These are phyloP conservation scores for Kwoniella sp. DNA, from an alignment of 768 basidiomycete species.

Conservation along the genomic window DNA sequence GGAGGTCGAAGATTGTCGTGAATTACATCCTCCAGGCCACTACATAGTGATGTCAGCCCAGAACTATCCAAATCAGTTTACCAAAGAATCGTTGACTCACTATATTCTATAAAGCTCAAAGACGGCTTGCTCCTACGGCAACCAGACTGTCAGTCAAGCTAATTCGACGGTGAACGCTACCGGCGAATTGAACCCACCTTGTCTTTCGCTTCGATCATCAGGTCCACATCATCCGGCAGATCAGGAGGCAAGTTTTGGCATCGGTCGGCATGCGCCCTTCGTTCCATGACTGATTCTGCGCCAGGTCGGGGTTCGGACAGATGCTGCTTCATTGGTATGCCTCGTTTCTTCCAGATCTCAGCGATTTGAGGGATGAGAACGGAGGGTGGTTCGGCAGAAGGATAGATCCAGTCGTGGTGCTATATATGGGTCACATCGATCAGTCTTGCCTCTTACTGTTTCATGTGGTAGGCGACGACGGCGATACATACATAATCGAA, in stretches of 20 bases:
- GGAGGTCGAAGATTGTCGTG: slow-evolving; percentile 62
- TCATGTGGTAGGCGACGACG: not conserved
- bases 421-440: slow-evolving; percentile 57
- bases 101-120: slow-evolving; percentile 81
- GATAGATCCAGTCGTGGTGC: slow-evolving; percentile 75
- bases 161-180: slow-evolving; percentile 14
- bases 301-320: slow-evolving; percentile 86
- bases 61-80: not conserved
- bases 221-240: slow-evolving; percentile 61
- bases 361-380: slow-evolving; percentile 74
- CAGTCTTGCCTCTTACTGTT: slow-evolving; percentile 59
- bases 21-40: slow-evolving; percentile 66
- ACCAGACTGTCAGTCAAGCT: slow-evolving; percentile 61
- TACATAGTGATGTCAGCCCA: slow-evolving; percentile 9
- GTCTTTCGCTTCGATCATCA: slow-evolving; percentile 76
- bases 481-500: slow-evolving; percentile 49
- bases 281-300: slow-evolving; percentile 78
- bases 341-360: slow-evolving; percentile 71
- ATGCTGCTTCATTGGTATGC: slow-evolving; percentile 89
- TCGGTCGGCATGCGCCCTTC: slow-evolving; percentile 82
- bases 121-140: slow-evolving; percentile 92
- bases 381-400: slow-evolving; percentile 61
- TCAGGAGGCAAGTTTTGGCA: slow-evolving; percentile 69
- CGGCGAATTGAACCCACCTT: slow-evolving; percentile 44
- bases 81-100: slow-evolving; percentile 24